Percentiles rank a stretch among this genome's conserved stretches.
Conservation (phyloP, 805 yeast species). For the Clavispora vitiphila region DNA sequence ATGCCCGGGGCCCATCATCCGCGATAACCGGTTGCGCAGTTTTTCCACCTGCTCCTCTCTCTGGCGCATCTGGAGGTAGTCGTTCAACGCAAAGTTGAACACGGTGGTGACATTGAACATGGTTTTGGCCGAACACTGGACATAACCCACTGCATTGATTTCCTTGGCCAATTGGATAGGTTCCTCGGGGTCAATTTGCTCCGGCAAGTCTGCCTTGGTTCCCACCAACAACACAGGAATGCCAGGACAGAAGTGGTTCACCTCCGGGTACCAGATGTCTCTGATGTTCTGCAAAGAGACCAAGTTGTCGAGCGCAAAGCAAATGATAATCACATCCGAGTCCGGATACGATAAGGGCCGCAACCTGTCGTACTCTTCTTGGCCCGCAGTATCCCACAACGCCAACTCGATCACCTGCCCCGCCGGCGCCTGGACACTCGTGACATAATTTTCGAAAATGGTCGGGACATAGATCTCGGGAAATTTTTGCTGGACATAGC, state of each 20-base stretch:
- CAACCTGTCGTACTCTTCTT: conserved; percentile 77
- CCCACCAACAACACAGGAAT: conserved; percentile 80
- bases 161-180: conserved; percentile 52
- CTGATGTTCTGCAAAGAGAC: conserved; percentile 66
- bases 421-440: conserved; percentile 60
- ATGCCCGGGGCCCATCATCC: conserved; percentile 22
- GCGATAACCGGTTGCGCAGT: conserved; percentile 29
- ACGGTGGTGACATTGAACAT: conserved; percentile 63
- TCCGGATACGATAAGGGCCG: conserved; percentile 79
- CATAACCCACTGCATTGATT: conserved; percentile 65
- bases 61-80: conserved; percentile 36
- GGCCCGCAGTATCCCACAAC: conserved; percentile 89
- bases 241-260: conserved; percentile 74
- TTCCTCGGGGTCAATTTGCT: conserved; percentile 37
- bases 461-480: conserved; percentile 78
- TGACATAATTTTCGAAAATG: conserved; percentile 73
- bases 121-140: conserved; percentile 75
- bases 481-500: conserved; percentile 65
- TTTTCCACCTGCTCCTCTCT: conserved; percentile 34
- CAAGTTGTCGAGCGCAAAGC: conserved; percentile 64
- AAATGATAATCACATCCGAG: conserved; percentile 67
- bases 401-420: conserved; percentile 79
- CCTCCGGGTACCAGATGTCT: conserved; percentile 88
- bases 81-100: conserved; percentile 55
- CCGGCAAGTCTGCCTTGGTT: conserved; percentile 61